A percentile compares a stretch with the other conserved stretches of the same genome.
These are phyloP conservation scores for Termitomyces sp. DNA, from an alignment of 768 basidiomycete species.

Conservation along the genomic window DNA sequence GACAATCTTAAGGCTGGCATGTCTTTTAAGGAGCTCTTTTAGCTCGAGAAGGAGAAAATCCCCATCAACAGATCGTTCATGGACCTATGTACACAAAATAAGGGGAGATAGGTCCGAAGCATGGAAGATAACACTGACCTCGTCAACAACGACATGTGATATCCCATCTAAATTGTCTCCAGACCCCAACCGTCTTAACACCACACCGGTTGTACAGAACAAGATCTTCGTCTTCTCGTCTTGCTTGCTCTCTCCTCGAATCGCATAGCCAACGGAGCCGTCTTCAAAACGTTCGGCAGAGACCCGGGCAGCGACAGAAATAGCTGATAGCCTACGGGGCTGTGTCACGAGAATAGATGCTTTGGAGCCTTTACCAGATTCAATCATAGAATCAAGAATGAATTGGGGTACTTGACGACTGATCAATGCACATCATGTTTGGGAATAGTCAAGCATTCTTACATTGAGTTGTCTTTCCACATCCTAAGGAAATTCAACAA, in stretches of 20 bases:
- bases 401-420: conserved; percentile 68
- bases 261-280: conserved; percentile 82
- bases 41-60: conserved; percentile 87
- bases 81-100: conserved; percentile 59
- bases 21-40: conserved; percentile 63
- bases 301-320: conserved; percentile 85
- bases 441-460: conserved; percentile 12
- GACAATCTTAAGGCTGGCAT: conserved; percentile 70
- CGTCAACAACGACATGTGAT: conserved; percentile 87
- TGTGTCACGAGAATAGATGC: conserved; percentile 86
- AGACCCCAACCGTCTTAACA: conserved; percentile 71
- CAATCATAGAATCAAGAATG: conserved; percentile 80
- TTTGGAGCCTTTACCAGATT: conserved; percentile 50
- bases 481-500: conserved; percentile 40
- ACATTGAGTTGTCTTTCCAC: conserved; percentile 91
- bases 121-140: conserved; percentile 42
- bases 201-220: conserved; percentile 95
- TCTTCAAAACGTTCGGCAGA: conserved; percentile 76
- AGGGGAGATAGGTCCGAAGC: neutral
- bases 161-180: conserved; percentile 69
- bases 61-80: conserved; percentile 88
- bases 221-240: conserved; percentile 66
- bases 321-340: conserved; percentile 83
- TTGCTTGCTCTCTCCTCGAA: conserved; percentile 80
- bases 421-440: neutral